A percentile compares a stretch with the other conserved stretches of the same genome.
Evolutionary conservation across 495 filamentous ascomycete genomes (phyloP).

Genomic region (Aspergillus cristatus): DNA sequence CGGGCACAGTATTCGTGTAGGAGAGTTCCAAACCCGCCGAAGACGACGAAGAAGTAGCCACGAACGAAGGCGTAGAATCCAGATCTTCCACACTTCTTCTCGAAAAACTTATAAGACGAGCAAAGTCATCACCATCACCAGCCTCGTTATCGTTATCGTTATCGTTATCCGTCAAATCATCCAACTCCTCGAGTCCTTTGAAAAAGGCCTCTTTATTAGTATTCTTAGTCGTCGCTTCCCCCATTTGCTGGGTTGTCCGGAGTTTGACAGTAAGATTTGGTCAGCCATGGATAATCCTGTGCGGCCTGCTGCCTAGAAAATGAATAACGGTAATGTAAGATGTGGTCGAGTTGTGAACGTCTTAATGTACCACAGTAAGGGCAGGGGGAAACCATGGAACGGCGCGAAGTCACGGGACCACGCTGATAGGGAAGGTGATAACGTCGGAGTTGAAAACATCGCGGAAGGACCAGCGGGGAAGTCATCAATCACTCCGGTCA

Average conservation of each 20-base stretch:
- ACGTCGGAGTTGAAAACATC: background rate
- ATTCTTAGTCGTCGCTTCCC: slow-evolving; percentile 11
- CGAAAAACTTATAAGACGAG: too few species aligned
- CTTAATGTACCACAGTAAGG: too few species aligned
- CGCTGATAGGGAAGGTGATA: background rate
- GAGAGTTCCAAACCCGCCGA: too few species aligned
- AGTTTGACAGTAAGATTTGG: slow-evolving; percentile 6
- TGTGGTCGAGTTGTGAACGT: too few species aligned
- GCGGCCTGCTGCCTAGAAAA: slow-evolving; percentile 4
- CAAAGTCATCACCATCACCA: background rate
- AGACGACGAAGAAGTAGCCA: too few species aligned
- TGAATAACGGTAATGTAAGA: too few species aligned
- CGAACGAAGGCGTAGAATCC: too few species aligned
- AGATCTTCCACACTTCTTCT: too few species aligned
- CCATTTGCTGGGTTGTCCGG: slow-evolving; percentile 15
- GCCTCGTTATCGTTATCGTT: slow-evolving; percentile 11
- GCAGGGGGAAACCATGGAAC: too few species aligned
- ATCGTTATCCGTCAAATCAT: slow-evolving; percentile 28
- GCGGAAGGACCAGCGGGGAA: background rate
- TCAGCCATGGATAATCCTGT: slow-evolving; percentile 8
- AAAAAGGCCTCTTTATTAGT: slow-evolving; percentile 38
- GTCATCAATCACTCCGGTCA: background rate
- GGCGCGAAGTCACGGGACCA: slow-evolving; percentile 30
- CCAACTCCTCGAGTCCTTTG: slow-evolving; percentile 34
- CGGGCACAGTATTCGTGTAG: too few species aligned